Evolutionary conservation across 148 eudicot species (phyloP).

Genomic region (Spergularia marina): DNA sequence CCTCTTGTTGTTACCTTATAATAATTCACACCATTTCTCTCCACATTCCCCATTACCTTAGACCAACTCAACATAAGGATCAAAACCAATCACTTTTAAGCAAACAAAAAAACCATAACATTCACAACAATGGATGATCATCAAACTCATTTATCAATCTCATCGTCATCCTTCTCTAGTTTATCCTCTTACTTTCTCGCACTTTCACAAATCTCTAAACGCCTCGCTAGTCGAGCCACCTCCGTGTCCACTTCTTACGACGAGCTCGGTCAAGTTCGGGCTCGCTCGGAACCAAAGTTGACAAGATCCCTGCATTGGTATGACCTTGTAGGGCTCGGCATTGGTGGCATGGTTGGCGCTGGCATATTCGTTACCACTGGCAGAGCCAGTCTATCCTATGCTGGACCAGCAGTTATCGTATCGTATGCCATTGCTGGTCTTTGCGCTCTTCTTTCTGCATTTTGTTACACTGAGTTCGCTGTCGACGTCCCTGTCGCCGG

Average conservation of each 20-base stretch:
- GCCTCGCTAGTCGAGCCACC: slow-evolving; percentile 53
- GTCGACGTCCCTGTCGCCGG: slow-evolving; percentile 96
- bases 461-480: slow-evolving; percentile 96
- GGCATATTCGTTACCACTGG: slow-evolving; percentile 94
- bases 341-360: slow-evolving; percentile 98
- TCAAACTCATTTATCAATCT: background rate
- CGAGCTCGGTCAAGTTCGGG: slow-evolving; percentile 48
- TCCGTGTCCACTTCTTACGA: slow-evolving; percentile 58
- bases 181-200: slow-evolving; percentile 52
- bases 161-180: slow-evolving; percentile 63
- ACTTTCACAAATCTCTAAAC: slow-evolving; percentile 55
- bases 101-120: too few species aligned
- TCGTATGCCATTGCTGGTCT: slow-evolving; percentile 97
- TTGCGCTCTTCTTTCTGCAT: slow-evolving; percentile 84
- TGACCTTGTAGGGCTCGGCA: slow-evolving; percentile 70
- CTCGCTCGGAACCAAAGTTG: slow-evolving; percentile 58
- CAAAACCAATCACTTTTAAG: too few species aligned
- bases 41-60: too few species aligned
- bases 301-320: slow-evolving; percentile 60
- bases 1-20: too few species aligned
- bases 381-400: slow-evolving; percentile 41
- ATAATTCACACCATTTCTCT: too few species aligned
- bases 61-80: too few species aligned
- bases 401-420: slow-evolving; percentile 77
- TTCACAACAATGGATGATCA: background rate